These are phyloP conservation scores for Fusarium tricinctum DNA, from an alignment of 2,329 filamentous ascomycete species.

Conservation along the genomic window DNA sequence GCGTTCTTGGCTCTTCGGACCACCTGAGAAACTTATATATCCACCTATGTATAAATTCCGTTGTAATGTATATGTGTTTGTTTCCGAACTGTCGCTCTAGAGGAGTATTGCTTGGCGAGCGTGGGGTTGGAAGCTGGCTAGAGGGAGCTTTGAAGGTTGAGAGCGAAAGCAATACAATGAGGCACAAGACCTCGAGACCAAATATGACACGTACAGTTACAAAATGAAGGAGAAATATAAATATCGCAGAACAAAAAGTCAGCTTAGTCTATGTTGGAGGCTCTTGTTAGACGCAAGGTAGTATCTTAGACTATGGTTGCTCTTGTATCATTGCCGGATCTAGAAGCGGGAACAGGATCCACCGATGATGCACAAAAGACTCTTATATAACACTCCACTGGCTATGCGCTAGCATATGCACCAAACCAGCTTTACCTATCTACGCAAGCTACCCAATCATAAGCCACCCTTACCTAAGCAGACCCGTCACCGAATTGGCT, in stretches of 20 bases:
- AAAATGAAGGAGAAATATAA: background rate
- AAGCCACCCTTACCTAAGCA: slow-evolving; percentile 45
- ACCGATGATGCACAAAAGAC: slow-evolving; percentile 30
- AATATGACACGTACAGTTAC: background rate
- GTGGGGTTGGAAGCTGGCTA: slow-evolving; percentile 17
- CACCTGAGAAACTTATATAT: background rate
- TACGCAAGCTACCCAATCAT: slow-evolving; percentile 33
- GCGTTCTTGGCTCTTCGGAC: background rate
- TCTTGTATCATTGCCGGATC: slow-evolving; percentile 16
- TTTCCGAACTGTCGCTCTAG: slow-evolving; percentile 10
- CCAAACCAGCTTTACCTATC: background rate
- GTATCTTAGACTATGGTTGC: slow-evolving; percentile 32
- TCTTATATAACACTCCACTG: background rate
- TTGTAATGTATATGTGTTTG: slow-evolving; percentile 1
- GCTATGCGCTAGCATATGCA: slow-evolving; percentile 8
- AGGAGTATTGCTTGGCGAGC: slow-evolving; percentile 17
- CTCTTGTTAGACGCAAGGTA: slow-evolving; percentile 37
- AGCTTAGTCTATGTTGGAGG: slow-evolving; percentile 28
- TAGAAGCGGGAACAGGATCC: slow-evolving; percentile 23
- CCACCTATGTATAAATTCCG: background rate
- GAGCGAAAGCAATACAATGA: background rate
- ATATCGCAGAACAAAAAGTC: background rate
- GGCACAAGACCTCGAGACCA: background rate
- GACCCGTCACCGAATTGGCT: slow-evolving; percentile 34
- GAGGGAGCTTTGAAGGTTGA: slow-evolving; percentile 4